Evolutionary conservation across 306 rosid genomes (phyloP).

Genomic region (Neltuma alba): DNA sequence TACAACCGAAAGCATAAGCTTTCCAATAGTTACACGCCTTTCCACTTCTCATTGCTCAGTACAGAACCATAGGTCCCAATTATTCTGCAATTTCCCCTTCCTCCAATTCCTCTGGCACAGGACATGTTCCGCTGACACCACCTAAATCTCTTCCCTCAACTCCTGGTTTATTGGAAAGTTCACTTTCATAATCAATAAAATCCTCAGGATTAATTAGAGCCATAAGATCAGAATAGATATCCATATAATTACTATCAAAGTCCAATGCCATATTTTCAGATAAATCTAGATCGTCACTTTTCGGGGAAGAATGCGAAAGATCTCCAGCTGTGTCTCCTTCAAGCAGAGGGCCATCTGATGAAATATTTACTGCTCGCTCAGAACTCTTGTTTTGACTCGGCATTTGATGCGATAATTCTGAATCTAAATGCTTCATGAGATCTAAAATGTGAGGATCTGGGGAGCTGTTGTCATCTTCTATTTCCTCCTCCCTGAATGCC

Average conservation of each 20-base stretch:
- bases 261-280: slow-evolving; percentile 50
- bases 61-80: slow-evolving; percentile 21
- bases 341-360: slow-evolving; percentile 42
- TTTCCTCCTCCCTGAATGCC: slow-evolving; percentile 77
- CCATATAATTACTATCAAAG: slow-evolving; percentile 66
- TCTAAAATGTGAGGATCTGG: slow-evolving; percentile 56
- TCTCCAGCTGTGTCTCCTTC: slow-evolving; percentile 41
- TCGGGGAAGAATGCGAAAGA: slow-evolving; percentile 32
- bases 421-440: slow-evolving; percentile 50
- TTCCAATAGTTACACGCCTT: slow-evolving; percentile 20
- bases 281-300: slow-evolving; percentile 36
- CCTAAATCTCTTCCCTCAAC: slow-evolving; percentile 39
- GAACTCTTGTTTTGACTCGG: slow-evolving; percentile 29
- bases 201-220: slow-evolving; percentile 65
- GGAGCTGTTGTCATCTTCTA: slow-evolving; percentile 54
- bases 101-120: slow-evolving; percentile 60
- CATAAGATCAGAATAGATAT: slow-evolving; percentile 56
- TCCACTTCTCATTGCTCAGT: slow-evolving; percentile 9
- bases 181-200: slow-evolving; percentile 58
- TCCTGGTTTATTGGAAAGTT: slow-evolving; percentile 40
- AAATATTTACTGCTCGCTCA: slow-evolving; percentile 32
- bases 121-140: slow-evolving; percentile 30
- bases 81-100: slow-evolving; percentile 86
- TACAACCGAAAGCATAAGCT: not conserved
- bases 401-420: slow-evolving; percentile 42